A percentile compares a stretch with the other conserved stretches of the same genome.
Evolutionary conservation across 2,329 filamentous ascomycete species (phyloP).

Genomic region (Colletotrichum falcatum): DNA sequence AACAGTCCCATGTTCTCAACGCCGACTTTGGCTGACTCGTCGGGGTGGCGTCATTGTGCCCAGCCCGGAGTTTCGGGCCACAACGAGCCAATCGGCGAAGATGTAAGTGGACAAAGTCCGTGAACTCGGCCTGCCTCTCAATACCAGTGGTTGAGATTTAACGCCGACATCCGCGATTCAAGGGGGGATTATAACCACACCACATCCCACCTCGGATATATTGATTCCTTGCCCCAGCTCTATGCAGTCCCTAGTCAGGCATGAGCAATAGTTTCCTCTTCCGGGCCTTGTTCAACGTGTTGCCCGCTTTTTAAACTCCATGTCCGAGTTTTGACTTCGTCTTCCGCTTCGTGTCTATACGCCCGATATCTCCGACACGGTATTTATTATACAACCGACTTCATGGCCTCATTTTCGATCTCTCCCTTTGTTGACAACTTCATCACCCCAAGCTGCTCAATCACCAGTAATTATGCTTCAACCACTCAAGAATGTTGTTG

Average conservation of each 20-base stretch:
- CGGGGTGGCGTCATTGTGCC: not conserved
- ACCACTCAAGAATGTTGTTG: conserved; percentile 51
- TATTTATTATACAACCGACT: not conserved
- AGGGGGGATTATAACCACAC: not conserved
- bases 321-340: not conserved
- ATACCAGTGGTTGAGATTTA: not conserved
- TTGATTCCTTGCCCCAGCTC: not conserved
- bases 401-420: too few relatives aligned
- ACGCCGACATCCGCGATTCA: not conserved
- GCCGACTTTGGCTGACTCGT: not conserved
- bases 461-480: not conserved
- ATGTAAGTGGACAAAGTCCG: not conserved
- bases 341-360: not conserved
- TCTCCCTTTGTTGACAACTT: too few relatives aligned
- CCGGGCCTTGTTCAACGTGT: not conserved
- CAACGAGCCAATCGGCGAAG: not conserved
- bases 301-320: not conserved
- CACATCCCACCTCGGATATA: not conserved
- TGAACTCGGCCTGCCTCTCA: not conserved
- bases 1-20: not conserved
- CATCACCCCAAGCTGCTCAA: too few relatives aligned
- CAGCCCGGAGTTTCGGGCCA: not conserved
- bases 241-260: not conserved
- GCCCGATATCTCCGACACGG: not conserved
- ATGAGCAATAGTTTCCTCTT: too few relatives aligned